A percentile compares a stretch with the other conserved stretches of the same genome.
Conservation (phyloP, 2,329 filamentous ascomycete species). For the Exophiala alcalophila region DNA sequence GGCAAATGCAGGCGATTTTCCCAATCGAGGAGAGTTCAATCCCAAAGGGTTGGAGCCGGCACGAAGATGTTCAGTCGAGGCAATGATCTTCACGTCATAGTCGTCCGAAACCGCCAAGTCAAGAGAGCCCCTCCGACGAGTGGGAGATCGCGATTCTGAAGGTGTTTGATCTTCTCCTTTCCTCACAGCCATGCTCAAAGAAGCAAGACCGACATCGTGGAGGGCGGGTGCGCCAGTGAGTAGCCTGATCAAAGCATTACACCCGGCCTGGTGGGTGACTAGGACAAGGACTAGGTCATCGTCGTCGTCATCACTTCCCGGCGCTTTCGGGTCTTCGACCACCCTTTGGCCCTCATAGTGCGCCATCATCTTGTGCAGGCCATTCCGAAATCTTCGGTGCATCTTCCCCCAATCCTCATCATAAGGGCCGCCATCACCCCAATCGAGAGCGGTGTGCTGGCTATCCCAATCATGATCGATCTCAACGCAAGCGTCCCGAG, state of each 20-base stretch:
- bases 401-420: slow-evolving; percentile 95
- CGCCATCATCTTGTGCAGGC: slow-evolving; percentile 72
- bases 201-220: slow-evolving; percentile 84
- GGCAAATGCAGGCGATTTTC: slow-evolving; percentile 28
- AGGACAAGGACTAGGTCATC: slow-evolving; percentile 78
- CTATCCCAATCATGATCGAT: slow-evolving; percentile 98
- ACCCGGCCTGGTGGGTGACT: slow-evolving; percentile 91
- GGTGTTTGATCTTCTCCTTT: slow-evolving; percentile 40
- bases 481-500: slow-evolving; percentile 76
- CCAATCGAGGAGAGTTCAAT: slow-evolving; percentile 28
- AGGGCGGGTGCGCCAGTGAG: slow-evolving; percentile 88
- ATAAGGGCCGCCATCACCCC: slow-evolving; percentile 83
- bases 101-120: slow-evolving; percentile 45
- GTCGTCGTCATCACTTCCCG: slow-evolving; percentile 53
- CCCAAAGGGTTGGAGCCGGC: slow-evolving; percentile 41
- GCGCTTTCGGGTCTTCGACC: slow-evolving; percentile 44
- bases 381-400: slow-evolving; percentile 83
- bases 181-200: slow-evolving; percentile 80
- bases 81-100: slow-evolving; percentile 59
- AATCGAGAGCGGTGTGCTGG: slow-evolving; percentile 70
- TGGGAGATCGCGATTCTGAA: slow-evolving; percentile 17
- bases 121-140: slow-evolving; percentile 26
- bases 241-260: slow-evolving; percentile 90
- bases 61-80: slow-evolving; percentile 61
- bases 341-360: slow-evolving; percentile 70